Evolutionary conservation across 805 yeast species (phyloP).

Genomic region (Nakazawaea sp.): DNA sequence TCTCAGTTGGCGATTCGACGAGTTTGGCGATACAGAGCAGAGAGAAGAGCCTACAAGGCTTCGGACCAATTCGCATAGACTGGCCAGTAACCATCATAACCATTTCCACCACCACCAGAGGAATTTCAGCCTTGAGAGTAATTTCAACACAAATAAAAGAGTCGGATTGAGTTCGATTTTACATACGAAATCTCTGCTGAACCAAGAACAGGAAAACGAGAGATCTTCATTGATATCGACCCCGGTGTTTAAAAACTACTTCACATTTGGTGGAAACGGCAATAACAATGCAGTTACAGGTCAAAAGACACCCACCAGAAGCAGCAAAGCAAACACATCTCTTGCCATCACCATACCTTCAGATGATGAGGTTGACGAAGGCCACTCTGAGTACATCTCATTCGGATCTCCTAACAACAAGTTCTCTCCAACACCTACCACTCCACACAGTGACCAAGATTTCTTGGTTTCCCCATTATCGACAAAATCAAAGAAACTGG

Average conservation of each 20-base stretch:
- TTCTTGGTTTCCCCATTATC: slow-evolving; percentile 3
- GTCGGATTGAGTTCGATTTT: slow-evolving; percentile 8
- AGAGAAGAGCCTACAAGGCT: slow-evolving; percentile 7
- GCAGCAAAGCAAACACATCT: background rate
- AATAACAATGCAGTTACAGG: background rate
- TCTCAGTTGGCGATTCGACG: slow-evolving; percentile 46
- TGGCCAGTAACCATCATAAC: background rate
- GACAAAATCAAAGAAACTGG: background rate
- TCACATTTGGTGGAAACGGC: slow-evolving; percentile 2
- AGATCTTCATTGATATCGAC: slow-evolving; percentile 1
- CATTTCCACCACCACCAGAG: slow-evolving; percentile 2
- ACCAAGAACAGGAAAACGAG: background rate
- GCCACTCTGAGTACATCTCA: slow-evolving; percentile 27
- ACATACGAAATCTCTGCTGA: background rate
- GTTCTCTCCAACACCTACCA: slow-evolving; percentile 11
- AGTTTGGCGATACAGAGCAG: slow-evolving; percentile 26
- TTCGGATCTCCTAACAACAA: slow-evolving; percentile 30
- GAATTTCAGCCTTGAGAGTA: slow-evolving; percentile 6
- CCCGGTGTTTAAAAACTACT: slow-evolving; percentile 7
- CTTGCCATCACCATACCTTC: slow-evolving; percentile 1
- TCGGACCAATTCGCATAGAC: background rate
- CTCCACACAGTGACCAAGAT: background rate
- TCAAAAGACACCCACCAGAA: slow-evolving; percentile 1
- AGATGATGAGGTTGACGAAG: slow-evolving; percentile 11
- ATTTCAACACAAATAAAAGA: slow-evolving; percentile 3